Conservation (phyloP, 169 alveolate species). For the Cardiosporidium cionae region DNA sequence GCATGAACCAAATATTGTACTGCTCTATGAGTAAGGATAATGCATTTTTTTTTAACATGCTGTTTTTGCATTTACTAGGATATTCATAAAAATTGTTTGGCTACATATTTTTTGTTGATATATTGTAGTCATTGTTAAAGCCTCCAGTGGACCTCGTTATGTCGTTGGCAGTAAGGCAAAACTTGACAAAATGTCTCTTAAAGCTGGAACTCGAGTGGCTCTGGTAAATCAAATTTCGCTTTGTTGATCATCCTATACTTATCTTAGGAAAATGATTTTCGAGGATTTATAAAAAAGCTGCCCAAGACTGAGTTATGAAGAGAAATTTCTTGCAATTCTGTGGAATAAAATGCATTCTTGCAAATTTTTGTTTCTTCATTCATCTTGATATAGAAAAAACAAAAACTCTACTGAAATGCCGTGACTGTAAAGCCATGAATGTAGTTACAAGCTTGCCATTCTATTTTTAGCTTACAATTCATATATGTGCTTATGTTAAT, state of each 20-base stretch:
- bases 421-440: not conserved
- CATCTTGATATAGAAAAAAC: too few relatives aligned
- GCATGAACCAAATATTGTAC: too few relatives aligned
- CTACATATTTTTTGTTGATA: too few relatives aligned
- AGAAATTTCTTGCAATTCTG: too few relatives aligned
- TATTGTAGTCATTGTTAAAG: slow-evolving; percentile 88
- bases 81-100: too few relatives aligned
- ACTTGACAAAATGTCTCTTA: slow-evolving; percentile 77
- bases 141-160: slow-evolving; percentile 94
- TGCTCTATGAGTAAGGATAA: too few relatives aligned
- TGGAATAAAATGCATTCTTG: too few relatives aligned
- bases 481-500: not conserved
- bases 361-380: not conserved
- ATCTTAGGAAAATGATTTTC: not conserved
- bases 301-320: too few relatives aligned
- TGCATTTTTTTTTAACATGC: too few relatives aligned
- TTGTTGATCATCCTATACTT: not conserved
- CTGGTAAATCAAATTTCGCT: slow-evolving; percentile 38
- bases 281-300: too few relatives aligned
- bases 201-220: slow-evolving; percentile 95
- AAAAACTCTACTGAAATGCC: not conserved
- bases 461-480: not conserved
- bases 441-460: not conserved
- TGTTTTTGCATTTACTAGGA: too few relatives aligned
- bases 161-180: slow-evolving; percentile 93